Evolutionary conservation across 1,139 yeast species (phyloP).

Genomic region (Geotrichum restrictum): DNA sequence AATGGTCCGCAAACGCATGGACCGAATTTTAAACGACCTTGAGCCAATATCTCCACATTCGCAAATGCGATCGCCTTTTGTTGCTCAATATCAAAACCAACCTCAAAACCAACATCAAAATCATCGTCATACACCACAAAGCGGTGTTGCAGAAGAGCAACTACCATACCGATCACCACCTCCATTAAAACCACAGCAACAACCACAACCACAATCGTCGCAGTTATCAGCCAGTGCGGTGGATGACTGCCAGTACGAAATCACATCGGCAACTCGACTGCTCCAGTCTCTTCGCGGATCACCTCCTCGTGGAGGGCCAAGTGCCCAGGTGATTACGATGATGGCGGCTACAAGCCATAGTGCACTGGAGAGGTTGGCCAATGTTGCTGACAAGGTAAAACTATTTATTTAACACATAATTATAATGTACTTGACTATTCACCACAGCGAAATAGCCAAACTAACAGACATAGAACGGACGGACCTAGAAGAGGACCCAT

Average conservation of each 20-base stretch:
- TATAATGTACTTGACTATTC: neutral
- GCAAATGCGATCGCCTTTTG: neutral
- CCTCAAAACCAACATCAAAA: no score
- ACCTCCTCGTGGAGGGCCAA: neutral
- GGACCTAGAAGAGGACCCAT: neutral
- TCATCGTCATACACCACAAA: neutral
- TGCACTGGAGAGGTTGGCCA: conserved; percentile 13
- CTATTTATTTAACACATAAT: conserved; percentile 3
- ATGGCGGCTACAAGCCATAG: conserved; percentile 6
- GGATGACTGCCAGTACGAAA: no score
- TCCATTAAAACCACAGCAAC: no score
- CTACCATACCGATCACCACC: neutral
- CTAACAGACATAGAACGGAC: neutral
- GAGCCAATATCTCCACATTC: neutral
- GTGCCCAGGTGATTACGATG: neutral
- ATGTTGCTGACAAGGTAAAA: conserved; percentile 13
- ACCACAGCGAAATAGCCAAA: neutral
- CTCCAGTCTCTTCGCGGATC: neutral
- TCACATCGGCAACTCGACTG: neutral
- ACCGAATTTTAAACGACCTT: neutral
- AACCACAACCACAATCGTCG: neutral
- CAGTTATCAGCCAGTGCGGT: neutral
- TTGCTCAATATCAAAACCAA: no score
- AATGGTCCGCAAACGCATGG: neutral
- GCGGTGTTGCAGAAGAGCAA: neutral